Conservation (phyloP, 2,329 filamentous ascomycete species). For the Pseudovirgaria hyperparasitica region DNA sequence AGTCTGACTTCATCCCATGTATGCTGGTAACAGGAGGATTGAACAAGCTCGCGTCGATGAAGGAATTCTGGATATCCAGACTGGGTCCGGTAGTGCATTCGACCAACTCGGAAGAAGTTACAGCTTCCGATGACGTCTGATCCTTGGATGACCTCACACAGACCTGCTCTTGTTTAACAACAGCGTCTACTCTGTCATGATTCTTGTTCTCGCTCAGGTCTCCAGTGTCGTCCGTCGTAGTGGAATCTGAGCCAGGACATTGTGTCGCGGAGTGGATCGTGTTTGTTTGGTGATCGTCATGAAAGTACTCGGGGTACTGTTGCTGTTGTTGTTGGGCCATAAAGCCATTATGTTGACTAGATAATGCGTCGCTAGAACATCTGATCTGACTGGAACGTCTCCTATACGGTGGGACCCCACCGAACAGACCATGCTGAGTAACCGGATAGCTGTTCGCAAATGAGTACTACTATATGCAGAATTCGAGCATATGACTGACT, state of each 20-base stretch:
- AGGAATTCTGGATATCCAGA: conserved; percentile 11
- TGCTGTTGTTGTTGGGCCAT: conserved; percentile 6
- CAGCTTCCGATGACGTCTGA: conserved; percentile 4
- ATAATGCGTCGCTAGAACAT: too few relatives aligned
- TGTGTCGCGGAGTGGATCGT: conserved; percentile 20
- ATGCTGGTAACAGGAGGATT: conserved; percentile 9
- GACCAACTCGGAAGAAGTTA: conserved; percentile 11
- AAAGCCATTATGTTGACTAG: conserved; percentile 3
- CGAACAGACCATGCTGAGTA: too few relatives aligned
- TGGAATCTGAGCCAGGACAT: conserved; percentile 21
- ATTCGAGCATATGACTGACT: not conserved
- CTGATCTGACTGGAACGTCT: too few relatives aligned
- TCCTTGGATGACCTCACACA: not conserved
- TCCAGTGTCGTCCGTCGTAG: conserved; percentile 18
- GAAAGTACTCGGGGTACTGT: conserved; percentile 8
- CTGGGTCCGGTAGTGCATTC: conserved; percentile 5
- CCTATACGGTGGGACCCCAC: too few relatives aligned
- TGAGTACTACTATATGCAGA: conserved; percentile 13
- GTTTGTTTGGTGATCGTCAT: conserved; percentile 11
- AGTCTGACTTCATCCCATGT: conserved; percentile 2
- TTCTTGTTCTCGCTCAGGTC: conserved; percentile 11
- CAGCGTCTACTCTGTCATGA: conserved; percentile 14
- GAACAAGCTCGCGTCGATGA: conserved; percentile 11
- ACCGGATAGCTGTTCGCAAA: conserved; percentile 17
- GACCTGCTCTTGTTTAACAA: conserved; percentile 9